phyloP scores from a whole-genome alignment of 2,329 filamentous ascomycete genomes.

The Cladophialophora psammophila region DNA sequence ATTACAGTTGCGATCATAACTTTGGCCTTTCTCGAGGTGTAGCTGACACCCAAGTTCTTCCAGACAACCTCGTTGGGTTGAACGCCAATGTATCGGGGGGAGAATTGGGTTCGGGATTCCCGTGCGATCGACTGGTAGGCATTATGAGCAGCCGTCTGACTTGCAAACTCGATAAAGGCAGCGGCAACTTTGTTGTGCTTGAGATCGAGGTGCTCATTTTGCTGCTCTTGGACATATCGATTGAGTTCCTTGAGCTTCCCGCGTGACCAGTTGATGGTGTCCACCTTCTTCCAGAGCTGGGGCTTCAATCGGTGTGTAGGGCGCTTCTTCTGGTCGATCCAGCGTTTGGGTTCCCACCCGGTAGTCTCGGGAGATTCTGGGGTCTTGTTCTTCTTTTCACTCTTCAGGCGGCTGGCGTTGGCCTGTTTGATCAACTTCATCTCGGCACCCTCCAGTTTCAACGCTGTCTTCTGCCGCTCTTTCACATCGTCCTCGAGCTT shows the following conservation, averaged over 20 bases:
- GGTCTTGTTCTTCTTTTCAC: conserved; percentile 46
- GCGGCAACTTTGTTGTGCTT: conserved; percentile 72
- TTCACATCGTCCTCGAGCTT: conserved; percentile 80
- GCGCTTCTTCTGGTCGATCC: conserved; percentile 71
- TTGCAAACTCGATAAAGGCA: conserved; percentile 88
- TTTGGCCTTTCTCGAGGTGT: conserved; percentile 64
- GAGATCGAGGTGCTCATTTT: conserved; percentile 68
- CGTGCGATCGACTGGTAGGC: conserved; percentile 68
- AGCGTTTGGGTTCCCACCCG: conserved; percentile 47
- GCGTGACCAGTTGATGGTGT: conserved; percentile 70
- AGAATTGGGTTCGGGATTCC: conserved; percentile 76
- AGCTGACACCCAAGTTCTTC: conserved; percentile 78
- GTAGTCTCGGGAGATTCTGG: conserved; percentile 67
- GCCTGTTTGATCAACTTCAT: conserved; percentile 81
- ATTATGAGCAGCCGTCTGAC: conserved; percentile 81
- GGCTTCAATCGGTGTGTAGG: conserved; percentile 75
- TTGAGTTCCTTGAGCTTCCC: conserved; percentile 74
- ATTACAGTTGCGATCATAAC: conserved; percentile 72
- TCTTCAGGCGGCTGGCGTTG: conserved; percentile 73
- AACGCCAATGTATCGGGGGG: conserved; percentile 84
- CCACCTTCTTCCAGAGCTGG: conserved; percentile 65
- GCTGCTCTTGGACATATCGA: conserved; percentile 72
- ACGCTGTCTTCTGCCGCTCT: conserved; percentile 77
- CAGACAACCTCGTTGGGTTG: conserved; percentile 87
- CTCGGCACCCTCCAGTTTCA: conserved; percentile 85